Percentiles rank a stretch among this genome's conserved stretches.
Evolutionary conservation across 192 early-diverging fungal genomes (phyloP).

Genomic region (Entophlyctis luteolus): DNA sequence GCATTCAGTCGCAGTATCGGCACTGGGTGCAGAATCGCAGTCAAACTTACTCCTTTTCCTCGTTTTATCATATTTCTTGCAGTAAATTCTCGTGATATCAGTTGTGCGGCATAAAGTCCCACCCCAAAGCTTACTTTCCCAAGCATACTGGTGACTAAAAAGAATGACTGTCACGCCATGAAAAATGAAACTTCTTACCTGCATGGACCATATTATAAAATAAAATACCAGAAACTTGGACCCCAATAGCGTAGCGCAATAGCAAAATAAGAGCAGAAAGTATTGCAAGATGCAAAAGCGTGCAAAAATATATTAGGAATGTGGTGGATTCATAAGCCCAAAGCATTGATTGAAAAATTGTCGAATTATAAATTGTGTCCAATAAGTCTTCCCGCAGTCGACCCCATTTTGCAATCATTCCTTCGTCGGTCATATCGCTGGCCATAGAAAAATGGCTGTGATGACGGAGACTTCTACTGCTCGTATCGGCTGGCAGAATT

Average conservation of each 20-base stretch:
- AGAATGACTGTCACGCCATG: neutral
- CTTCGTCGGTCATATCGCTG: constrained; percentile 23
- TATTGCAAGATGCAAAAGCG: neutral
- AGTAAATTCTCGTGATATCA: constrained; percentile 20
- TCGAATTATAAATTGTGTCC: neutral
- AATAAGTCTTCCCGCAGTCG: neutral
- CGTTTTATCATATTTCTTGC: constrained; percentile 25
- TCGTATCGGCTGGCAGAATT: too few species aligned
- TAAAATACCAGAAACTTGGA: constrained; percentile 1
- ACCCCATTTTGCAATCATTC: constrained; percentile 3
- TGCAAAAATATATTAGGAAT: constrained; percentile 15
- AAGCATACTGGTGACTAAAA: constrained; percentile 3
- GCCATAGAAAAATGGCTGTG: neutral
- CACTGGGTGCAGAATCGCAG: constrained; percentile 1
- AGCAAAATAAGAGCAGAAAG: constrained; percentile 8
- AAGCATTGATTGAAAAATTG: neutral
- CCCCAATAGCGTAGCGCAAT: constrained; percentile 9
- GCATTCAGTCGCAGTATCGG: constrained; percentile 13
- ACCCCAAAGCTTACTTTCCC: constrained; percentile 11
- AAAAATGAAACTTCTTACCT: neutral
- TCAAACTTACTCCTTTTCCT: constrained; percentile 13
- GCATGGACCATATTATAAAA: constrained; percentile 21
- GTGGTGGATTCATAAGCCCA: constrained; percentile 13
- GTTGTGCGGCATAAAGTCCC: constrained; percentile 5
- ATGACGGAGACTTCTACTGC: too few species aligned